phyloP scores from a whole-genome alignment of 192 early-diverging fungal species.

The Ramicandelaber brevisporus region DNA sequence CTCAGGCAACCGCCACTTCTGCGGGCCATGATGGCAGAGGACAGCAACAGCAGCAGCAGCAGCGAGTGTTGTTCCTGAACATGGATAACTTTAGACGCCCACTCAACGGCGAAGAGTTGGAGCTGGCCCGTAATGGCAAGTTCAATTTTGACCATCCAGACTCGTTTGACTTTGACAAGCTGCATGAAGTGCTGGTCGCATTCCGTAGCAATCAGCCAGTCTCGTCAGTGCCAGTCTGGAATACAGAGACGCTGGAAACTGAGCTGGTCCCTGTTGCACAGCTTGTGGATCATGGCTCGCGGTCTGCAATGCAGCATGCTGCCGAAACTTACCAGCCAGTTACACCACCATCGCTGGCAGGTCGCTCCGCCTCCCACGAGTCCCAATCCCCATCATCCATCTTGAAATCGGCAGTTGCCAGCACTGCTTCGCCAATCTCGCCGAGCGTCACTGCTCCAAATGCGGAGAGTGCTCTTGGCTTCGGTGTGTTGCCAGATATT shows the following conservation, averaged over 20 bases:
- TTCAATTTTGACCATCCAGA: constrained; percentile 48
- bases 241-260: constrained; percentile 19
- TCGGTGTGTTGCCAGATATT: constrained; percentile 18
- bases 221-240: constrained; percentile 36
- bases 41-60: constrained; percentile 16
- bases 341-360: too few species aligned
- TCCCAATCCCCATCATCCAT: too few species aligned
- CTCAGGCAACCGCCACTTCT: too few species aligned
- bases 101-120: constrained; percentile 21
- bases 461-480: not conserved
- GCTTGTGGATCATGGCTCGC: too few species aligned
- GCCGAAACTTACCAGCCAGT: too few species aligned
- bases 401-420: too few species aligned
- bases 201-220: constrained; percentile 20
- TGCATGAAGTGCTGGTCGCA: constrained; percentile 22
- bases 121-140: constrained; percentile 15
- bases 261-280: not conserved
- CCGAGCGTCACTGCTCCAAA: too few species aligned
- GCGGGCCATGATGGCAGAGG: constrained; percentile 13
- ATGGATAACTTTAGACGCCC: constrained; percentile 40
- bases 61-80: constrained; percentile 25
- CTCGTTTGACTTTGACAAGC: constrained; percentile 48
- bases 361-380: too few species aligned
- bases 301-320: too few species aligned
- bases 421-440: too few species aligned